Evolutionary conservation across 2,329 filamentous ascomycete species (phyloP), one percentile per base, ranked within the genome.

Genomic region (Talaromyces marneffei): DNA sequence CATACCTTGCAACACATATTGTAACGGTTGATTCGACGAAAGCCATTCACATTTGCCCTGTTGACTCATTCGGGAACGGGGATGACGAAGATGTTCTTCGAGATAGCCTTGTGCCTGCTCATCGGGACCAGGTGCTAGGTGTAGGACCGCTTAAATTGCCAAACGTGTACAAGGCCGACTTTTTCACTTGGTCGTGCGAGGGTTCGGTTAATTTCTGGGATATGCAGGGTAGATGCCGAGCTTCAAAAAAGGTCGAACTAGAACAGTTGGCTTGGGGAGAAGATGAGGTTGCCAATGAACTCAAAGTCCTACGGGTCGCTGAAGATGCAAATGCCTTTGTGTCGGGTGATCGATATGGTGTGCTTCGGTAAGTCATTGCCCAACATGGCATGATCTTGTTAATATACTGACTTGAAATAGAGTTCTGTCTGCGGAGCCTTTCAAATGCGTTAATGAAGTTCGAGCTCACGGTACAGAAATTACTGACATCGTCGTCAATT

Each of bases 391-490:
- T 8, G 20, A 20, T 40, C 3, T 23, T 55, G 14, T n/a, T 7
- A 14, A 52, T 18, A 44, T 57, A 64, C 64, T 74, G 64, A 72
- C 60, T 44, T 37, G n/a, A n/a, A 55, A 31, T 54, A 77, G 75
- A 46, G 58, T 73, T 3, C 64, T 75, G 27, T 69, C 68, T 5
- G 65, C 83, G 44, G 77, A 80, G 14, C 85, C 85, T 0, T 84
- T 85, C 69, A 74, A 82, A 59, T 86, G 84, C 62, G 70, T 86
- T 1, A 84, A 89, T 61, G 87, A 90, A 65, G 88, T 88, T 44
- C 94, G 95, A 72, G 94, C 92, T 29, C 94, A 99, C 72, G 85
- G 89, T 4, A 87, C 87, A 7, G 91, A 97, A 69, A 89, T 96
- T 64, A 91, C 91, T 40, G 89, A 89, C 67, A 88, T 97, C 66